A percentile compares a stretch with the other conserved stretches of the same genome.
phyloP scores from a whole-genome alignment of 805 yeast genomes.

The Barnettozyma wickerhamii region DNA sequence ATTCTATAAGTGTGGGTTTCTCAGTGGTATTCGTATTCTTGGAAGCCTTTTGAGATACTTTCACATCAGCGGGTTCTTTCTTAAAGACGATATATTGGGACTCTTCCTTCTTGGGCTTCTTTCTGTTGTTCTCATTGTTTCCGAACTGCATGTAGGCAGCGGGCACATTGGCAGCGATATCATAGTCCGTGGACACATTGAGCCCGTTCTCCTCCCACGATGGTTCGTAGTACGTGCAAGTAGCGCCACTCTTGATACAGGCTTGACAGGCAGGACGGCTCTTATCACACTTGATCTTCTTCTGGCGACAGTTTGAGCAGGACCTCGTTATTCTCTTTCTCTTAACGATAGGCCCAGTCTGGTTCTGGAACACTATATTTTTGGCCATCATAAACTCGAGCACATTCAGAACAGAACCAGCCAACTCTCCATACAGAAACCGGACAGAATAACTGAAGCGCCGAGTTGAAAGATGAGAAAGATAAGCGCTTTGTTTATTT shows the following conservation, averaged over 20 bases:
- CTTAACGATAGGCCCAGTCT: conserved; percentile 18
- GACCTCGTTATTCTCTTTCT: conserved; percentile 22
- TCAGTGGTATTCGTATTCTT: no score
- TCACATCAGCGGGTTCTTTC: no score
- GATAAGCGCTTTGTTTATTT: no score
- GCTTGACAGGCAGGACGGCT: conserved; percentile 49
- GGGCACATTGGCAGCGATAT: conserved; percentile 22
- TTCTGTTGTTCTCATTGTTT: background rate
- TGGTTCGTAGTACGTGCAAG: conserved; percentile 51
- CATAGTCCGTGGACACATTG: conserved; percentile 12
- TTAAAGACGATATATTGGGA: no score
- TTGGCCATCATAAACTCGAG: background rate
- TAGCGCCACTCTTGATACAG: conserved; percentile 46
- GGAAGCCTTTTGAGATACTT: no score
- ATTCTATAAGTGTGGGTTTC: no score
- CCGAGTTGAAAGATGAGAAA: no score
- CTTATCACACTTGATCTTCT: conserved; percentile 35
- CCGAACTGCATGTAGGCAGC: conserved; percentile 20
- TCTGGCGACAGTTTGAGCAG: conserved; percentile 25
- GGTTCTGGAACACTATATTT: conserved; percentile 4
- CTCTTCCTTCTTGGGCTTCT: background rate
- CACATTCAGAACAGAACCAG: no score
- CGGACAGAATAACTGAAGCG: no score
- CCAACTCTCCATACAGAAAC: no score
- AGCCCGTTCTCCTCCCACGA: conserved; percentile 46